phyloP scores from a whole-genome alignment of 2,329 filamentous ascomycete genomes.

The Thielaviopsis euricoi region DNA sequence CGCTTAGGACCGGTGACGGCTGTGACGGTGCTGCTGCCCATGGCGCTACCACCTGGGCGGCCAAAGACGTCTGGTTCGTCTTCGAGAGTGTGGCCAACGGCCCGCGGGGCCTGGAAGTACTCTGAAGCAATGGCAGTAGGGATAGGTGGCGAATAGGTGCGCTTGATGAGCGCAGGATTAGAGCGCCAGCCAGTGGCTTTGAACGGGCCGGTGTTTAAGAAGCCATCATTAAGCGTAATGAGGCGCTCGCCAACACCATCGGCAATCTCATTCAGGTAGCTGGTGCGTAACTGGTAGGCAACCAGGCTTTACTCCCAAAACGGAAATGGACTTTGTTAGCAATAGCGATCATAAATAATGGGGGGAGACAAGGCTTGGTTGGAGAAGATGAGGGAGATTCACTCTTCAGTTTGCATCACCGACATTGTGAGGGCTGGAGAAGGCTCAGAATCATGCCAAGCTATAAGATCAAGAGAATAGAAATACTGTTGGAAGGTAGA shows the following conservation, averaged over 20 bases:
- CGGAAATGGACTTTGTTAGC: not conserved
- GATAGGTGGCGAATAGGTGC: constrained; percentile 73
- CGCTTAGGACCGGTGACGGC: constrained; percentile 51
- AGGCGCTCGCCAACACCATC: constrained; percentile 75
- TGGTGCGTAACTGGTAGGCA: constrained; percentile 64
- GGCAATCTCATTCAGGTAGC: constrained; percentile 63
- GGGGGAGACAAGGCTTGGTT: not conserved
- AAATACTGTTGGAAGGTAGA: not conserved
- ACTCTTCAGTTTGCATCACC: constrained; percentile 11
- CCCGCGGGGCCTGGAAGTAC: constrained; percentile 61
- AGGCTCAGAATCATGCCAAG: not conserved
- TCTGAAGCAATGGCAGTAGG: constrained; percentile 68
- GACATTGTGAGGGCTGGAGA: constrained; percentile 15
- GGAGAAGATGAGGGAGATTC: not conserved
- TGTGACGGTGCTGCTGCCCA: constrained; percentile 50
- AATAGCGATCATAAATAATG: not conserved
- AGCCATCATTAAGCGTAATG: constrained; percentile 63
- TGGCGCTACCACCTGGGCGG: constrained; percentile 51
- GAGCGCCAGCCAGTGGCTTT: constrained; percentile 68
- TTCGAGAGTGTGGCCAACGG: constrained; percentile 45
- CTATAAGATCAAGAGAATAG: not conserved
- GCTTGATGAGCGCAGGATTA: constrained; percentile 59
- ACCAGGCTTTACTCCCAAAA: constrained; percentile 41
- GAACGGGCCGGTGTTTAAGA: constrained; percentile 66
- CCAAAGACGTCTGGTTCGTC: constrained; percentile 58